These are phyloP conservation scores for Scedosporium minutisporum DNA, from an alignment of 2,329 filamentous ascomycete species.

Conservation along the genomic window DNA sequence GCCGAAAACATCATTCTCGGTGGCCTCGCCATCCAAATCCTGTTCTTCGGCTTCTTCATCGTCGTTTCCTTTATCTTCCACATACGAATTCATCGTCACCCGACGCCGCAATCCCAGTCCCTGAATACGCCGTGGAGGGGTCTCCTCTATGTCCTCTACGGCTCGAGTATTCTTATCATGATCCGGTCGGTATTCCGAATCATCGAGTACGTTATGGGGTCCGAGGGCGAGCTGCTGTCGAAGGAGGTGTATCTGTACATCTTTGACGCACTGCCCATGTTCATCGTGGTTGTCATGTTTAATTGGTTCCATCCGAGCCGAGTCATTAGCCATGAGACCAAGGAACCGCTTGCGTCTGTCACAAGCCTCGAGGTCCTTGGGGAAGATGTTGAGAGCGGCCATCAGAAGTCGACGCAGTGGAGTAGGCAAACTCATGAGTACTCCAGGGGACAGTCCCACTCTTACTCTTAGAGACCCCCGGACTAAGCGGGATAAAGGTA, in stretches of 20 bases:
- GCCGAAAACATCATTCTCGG: conserved; percentile 40
- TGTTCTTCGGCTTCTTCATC: conserved; percentile 46
- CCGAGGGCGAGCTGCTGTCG: conserved; percentile 21
- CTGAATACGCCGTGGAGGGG: conserved; percentile 20
- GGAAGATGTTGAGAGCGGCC: not conserved
- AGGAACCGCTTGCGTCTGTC: not conserved
- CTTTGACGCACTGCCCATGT: conserved; percentile 29
- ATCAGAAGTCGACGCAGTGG: not conserved
- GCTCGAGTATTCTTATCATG: conserved; percentile 25
- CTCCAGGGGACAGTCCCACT: not conserved
- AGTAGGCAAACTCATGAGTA: not conserved
- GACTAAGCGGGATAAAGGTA: not conserved
- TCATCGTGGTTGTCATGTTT: conserved; percentile 15
- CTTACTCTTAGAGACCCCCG: not conserved
- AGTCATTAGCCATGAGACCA: not conserved
- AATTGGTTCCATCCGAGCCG: conserved; percentile 5
- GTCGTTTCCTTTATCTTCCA: conserved; percentile 37
- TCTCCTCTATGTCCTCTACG: conserved; percentile 18
- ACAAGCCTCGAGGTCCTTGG: not conserved
- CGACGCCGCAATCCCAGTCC: conserved; percentile 12
- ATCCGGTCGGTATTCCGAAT: conserved; percentile 31
- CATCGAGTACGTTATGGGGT: conserved; percentile 30
- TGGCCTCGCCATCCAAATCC: conserved; percentile 44
- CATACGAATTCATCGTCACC: conserved; percentile 15
- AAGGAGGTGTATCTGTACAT: conserved; percentile 26